Evolutionary conservation across 73 alveolate species (phyloP).

Genomic region (Urostyla sp.): DNA sequence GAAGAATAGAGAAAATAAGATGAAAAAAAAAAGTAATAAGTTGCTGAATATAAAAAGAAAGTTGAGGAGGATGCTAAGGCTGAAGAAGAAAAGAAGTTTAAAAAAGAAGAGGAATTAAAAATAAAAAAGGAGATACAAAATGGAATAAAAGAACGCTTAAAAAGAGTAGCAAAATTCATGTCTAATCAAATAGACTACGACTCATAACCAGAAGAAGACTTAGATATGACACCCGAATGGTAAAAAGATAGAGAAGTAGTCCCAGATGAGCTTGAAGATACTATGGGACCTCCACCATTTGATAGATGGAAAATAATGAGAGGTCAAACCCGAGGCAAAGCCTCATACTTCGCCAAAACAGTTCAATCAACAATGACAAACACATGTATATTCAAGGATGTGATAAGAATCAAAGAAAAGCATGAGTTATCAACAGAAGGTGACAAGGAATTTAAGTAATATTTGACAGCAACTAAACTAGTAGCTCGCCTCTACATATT

Average conservation of each 20-base stretch:
- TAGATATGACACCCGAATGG: constrained; percentile 54
- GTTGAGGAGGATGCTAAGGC: constrained; percentile 23
- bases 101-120: neutral
- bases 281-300: constrained; percentile 49
- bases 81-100: constrained; percentile 30
- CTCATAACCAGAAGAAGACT: constrained; percentile 62
- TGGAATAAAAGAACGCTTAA: constrained; percentile 9
- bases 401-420: constrained; percentile 21
- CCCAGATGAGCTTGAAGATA: constrained; percentile 64
- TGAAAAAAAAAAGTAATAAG: constrained; percentile 6
- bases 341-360: constrained; percentile 44
- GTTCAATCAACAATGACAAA: constrained; percentile 51
- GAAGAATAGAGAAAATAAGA: neutral
- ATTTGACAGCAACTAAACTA: constrained; percentile 33
- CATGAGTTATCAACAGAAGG: constrained; percentile 6
- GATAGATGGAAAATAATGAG: constrained; percentile 25
- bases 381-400: constrained; percentile 50
- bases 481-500: constrained; percentile 41
- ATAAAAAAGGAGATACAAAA: constrained; percentile 16
- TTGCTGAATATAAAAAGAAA: constrained; percentile 35
- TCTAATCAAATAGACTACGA: constrained; percentile 39
- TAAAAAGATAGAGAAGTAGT: constrained; percentile 25
- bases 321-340: constrained; percentile 70
- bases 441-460: constrained; percentile 20
- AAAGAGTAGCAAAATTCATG: constrained; percentile 22